A percentile compares a stretch with the other conserved stretches of the same genome.
These are phyloP conservation scores for Halenospora varia DNA, from an alignment of 495 filamentous ascomycete species.

Conservation along the genomic window DNA sequence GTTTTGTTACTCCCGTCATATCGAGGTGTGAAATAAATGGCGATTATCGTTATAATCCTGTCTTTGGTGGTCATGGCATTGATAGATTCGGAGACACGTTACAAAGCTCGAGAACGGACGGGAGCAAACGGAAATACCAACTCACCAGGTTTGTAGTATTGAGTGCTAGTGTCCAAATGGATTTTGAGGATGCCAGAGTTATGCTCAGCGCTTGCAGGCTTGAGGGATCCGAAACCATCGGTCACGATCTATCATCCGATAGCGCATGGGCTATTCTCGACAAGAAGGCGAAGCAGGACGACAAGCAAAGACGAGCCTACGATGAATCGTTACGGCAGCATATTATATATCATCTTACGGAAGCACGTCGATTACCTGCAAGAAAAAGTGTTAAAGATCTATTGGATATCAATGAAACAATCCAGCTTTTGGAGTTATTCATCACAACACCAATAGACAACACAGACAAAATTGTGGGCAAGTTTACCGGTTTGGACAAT, in stretches of 20 bases:
- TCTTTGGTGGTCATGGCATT: constrained; percentile 16
- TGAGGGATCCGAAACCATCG: constrained; percentile 2
- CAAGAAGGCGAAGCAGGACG: constrained; percentile 13
- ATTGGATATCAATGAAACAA: constrained; percentile 4
- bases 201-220: constrained; percentile 17
- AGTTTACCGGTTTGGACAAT: constrained; percentile 2
- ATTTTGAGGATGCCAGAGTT: constrained; percentile 19
- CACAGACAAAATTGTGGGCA: constrained; percentile 8
- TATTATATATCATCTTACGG: constrained; percentile 19
- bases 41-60: constrained; percentile 16
- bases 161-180: constrained; percentile 21
- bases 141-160: constrained; percentile 17
- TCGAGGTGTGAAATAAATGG: constrained; percentile 17
- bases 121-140: constrained; percentile 4
- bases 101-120: neutral
- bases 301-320: constrained; percentile 10
- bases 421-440: constrained; percentile 8
- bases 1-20: constrained; percentile 21
- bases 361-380: constrained; percentile 3
- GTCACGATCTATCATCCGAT: constrained; percentile 6
- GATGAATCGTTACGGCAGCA: constrained; percentile 11
- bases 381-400: constrained; percentile 7
- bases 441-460: constrained; percentile 2
- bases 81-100: constrained; percentile 8
- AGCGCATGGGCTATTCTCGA: constrained; percentile 8